Evolutionary conservation across 768 basidiomycete genomes (phyloP), one percentile per base, ranked within the genome.

Genomic region (Scleroderma bovista): DNA sequence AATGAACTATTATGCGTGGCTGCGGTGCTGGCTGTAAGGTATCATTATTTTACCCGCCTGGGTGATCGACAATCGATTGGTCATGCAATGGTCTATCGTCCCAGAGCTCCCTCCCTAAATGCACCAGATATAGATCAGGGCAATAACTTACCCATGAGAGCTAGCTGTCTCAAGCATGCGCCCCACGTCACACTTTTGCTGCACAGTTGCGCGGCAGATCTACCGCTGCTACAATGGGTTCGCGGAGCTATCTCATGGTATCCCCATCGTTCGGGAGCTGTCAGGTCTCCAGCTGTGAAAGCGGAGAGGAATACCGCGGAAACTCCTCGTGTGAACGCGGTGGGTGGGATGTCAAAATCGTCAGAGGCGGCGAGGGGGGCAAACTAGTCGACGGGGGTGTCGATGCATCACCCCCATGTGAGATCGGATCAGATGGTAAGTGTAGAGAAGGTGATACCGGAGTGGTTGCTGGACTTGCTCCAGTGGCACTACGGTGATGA

Each of bases 361-460:
- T 8, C 80, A 80, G 12, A 75, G 58, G 13, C 39, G 44, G 43
- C 6, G 79, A 78, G 2, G 75, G 72, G 23, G 75, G 71, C 50
- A 75, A 82, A 44, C 81, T 81, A 9, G 71, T 69, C 29, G 80
- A 83, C 10, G 83, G 81, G 26, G 78, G 75, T 6, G 78, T 71
- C 16, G 85, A 81, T 4, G 80, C 81, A 47, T 72, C 78, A 31
- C 75, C 77, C 15, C 71, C 70, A 5, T 75, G 79, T 12, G 73
- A 67, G 12, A 61, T 54, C 2, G 65, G 6, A 24, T 17, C 9
- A 33, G 23, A 11, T 19, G 15, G 22, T 7, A 33, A n/a, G 17
- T 37, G 46, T 53, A 55, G 17, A 46, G 57, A 36, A 50, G 31
- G 17, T 23, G 31, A 40, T 17, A 6, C 16, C 50, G 0, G 41